Conservation (phyloP, 371 early-diverging fungal genomes). For the Apophysomyces elegans region DNA sequence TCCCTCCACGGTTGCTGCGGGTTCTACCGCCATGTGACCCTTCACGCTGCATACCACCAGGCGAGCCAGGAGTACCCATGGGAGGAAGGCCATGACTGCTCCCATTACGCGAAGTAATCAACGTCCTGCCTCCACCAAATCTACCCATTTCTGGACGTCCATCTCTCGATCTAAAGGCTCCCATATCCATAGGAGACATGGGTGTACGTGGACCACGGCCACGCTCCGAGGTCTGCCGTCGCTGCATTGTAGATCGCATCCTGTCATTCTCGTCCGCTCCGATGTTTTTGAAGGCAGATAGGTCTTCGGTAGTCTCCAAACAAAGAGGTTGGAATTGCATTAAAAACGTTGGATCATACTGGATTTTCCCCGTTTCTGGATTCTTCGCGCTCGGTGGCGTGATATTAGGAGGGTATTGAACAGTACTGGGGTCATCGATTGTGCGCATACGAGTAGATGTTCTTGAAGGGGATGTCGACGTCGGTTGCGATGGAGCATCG, state of each 20-base stretch:
- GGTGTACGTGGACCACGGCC: slow-evolving; percentile 55
- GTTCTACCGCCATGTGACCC: slow-evolving; percentile 56
- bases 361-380: slow-evolving; percentile 52
- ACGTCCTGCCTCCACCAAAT: slow-evolving; percentile 47
- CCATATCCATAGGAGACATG: slow-evolving; percentile 45
- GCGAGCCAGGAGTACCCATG: slow-evolving; percentile 39
- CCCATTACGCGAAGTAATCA: slow-evolving; percentile 56
- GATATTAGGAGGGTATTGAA: slow-evolving; percentile 51
- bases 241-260: slow-evolving; percentile 41
- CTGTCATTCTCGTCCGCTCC: slow-evolving; percentile 59
- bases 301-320: slow-evolving; percentile 66
- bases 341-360: slow-evolving; percentile 79
- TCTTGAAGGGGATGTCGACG: neutral
- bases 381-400: slow-evolving; percentile 44
- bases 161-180: slow-evolving; percentile 49
- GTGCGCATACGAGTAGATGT: slow-evolving; percentile 29
- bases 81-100: slow-evolving; percentile 47
- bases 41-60: slow-evolving; percentile 63
- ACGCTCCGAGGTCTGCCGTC: slow-evolving; percentile 66
- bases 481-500: slow-evolving; percentile 35
- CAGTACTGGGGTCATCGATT: slow-evolving; percentile 38
- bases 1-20: slow-evolving; percentile 59
- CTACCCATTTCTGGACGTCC: slow-evolving; percentile 57
- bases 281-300: slow-evolving; percentile 70
- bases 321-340: slow-evolving; percentile 76